Percentiles rank a stretch among this genome's conserved stretches.
Evolutionary conservation across 2,329 filamentous ascomycete species (phyloP).

Genomic region (Ilyonectria robusta): DNA sequence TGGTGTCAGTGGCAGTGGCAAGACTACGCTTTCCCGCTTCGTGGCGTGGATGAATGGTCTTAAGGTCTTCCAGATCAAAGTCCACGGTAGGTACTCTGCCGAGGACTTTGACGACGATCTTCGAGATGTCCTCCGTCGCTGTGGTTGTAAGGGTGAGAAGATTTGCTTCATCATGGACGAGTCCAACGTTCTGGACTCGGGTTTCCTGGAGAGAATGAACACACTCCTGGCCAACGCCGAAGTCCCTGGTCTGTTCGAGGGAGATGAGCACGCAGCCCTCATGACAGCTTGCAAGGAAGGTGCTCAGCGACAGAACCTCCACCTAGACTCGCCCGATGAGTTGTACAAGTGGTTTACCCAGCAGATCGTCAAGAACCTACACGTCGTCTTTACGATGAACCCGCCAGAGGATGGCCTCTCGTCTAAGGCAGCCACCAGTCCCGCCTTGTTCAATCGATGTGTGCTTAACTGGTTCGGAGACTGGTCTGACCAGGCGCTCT

Average conservation of each 20-base stretch:
- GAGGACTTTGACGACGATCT: constrained; percentile 99
- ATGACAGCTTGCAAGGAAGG: constrained; percentile 99
- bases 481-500: constrained; percentile 99
- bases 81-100: constrained; percentile 97
- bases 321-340: constrained; percentile 97
- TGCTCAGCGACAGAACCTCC: constrained; percentile 92
- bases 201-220: constrained; percentile 99
- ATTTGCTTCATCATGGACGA: constrained; percentile 99
- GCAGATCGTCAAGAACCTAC: constrained; percentile 98
- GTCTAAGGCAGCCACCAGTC: constrained; percentile 97
- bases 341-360: constrained; percentile 99
- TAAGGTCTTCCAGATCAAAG: constrained; percentile 99
- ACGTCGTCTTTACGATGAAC: constrained; percentile 99
- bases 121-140: constrained; percentile 90
- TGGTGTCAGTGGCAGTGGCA: constrained; percentile 97
- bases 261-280: constrained; percentile 97
- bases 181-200: constrained; percentile 97
- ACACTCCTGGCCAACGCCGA: constrained; percentile 99
- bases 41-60: constrained; percentile 99
- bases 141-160: constrained; percentile 98
- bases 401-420: constrained; percentile 95
- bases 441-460: constrained; percentile 98
- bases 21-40: constrained; percentile 97
- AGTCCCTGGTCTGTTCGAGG: constrained; percentile 97
- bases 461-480: constrained; percentile 99